Base-by-base conservation (phyloP, 257 asterid species). In the Verbascum thapsus region DNA sequence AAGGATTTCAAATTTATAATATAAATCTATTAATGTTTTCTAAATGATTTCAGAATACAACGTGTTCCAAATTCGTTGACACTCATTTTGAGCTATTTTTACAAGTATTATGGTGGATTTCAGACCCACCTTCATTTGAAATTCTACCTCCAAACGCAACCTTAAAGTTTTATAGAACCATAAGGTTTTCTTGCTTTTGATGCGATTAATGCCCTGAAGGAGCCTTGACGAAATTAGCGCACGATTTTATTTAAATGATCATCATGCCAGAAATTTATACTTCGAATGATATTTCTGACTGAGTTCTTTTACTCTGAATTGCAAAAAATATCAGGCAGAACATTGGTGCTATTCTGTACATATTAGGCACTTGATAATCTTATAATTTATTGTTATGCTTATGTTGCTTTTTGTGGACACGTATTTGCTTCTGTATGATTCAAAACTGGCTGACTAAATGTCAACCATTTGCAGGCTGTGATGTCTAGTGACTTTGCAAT, bases 401-500 rank as follows among this genome's bases (percentile, higher is more conserved):
- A 37, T 39, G 17, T 55, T 44, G 20, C 42, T 34, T 22, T 58
- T 20, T n/a, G 2, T 32, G 12, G 41, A 40, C 64, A 17, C n/a
- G 16, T 10, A 59, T 51, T 26, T 71, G 64, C 52, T 74, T 57
- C 44, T 37, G 38, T 60, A 69, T 50, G 13, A 58, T 77, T 52
- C 58, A 63, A 72, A 71, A 56, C 72, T 53, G 59, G 72, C 75
- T 78, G 53, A 77, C 76, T 66, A 69, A 73, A 47, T 61, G 53
- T 70, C 61, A 72, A 73, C 76, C 83, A 66, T 74, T 76, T 74
- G 81, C 94, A 94, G 99, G 99, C 99, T 70, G 99, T 94, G 83
- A 94, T 94, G 99, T 94, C 99, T 69, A 94, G 99, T 57, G 99
- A 94, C 79, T 94, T 94, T 78, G 61, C 99, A 10, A 87, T 94